Conservation (phyloP, 2,329 filamentous ascomycete genomes). For the Xylaria sp. region DNA sequence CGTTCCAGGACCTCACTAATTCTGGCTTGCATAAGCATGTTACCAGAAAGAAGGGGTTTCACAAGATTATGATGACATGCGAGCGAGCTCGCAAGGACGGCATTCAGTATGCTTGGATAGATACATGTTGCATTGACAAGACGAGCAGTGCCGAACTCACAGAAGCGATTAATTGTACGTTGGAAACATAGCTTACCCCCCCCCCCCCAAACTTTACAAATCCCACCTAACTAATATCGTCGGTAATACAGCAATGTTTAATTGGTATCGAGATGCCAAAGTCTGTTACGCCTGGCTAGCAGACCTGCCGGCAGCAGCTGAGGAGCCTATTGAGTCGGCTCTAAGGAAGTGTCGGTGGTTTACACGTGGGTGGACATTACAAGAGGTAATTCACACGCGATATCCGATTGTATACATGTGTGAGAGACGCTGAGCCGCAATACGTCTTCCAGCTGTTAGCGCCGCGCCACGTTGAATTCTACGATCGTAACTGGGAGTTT, state of each 20-base stretch:
- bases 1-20: constrained; percentile 9
- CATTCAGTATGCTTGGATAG: constrained; percentile 19
- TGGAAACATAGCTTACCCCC: neutral
- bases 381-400: constrained; percentile 35
- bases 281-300: constrained; percentile 26
- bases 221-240: neutral
- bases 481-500: constrained; percentile 33
- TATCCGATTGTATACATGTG: neutral
- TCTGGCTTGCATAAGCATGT: neutral
- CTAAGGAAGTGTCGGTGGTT: constrained; percentile 25
- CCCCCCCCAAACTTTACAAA: neutral
- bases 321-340: constrained; percentile 5
- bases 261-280: constrained; percentile 24
- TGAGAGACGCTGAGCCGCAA: neutral
- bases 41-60: neutral
- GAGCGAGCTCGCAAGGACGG: neutral
- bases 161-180: constrained; percentile 30
- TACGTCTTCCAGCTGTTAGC: constrained; percentile 20
- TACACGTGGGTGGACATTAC: constrained; percentile 36
- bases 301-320: neutral
- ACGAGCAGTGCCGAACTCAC: constrained; percentile 23
- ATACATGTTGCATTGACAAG: constrained; percentile 29
- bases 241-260: constrained; percentile 12
- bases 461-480: constrained; percentile 40
- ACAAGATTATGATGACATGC: neutral